Evolutionary conservation across 73 alveolate genomes (phyloP).

Genomic region (Blepharisma stoltei): DNA sequence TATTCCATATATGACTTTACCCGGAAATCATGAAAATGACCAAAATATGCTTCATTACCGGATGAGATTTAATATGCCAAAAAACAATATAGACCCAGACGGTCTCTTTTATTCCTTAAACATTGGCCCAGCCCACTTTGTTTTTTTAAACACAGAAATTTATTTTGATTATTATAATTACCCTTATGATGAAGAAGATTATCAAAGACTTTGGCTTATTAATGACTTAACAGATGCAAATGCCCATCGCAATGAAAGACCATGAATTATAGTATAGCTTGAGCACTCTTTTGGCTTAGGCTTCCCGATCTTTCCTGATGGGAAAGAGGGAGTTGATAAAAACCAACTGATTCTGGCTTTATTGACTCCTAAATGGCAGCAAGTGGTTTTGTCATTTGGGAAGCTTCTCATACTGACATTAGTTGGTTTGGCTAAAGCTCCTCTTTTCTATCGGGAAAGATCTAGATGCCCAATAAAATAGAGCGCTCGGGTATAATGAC

Average conservation of each 20-base stretch:
- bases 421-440: no score
- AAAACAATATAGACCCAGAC: background rate
- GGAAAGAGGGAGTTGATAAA: no score
- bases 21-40: slow-evolving; percentile 16
- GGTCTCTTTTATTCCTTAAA: background rate
- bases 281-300: no score
- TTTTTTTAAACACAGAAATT: background rate
- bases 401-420: no score
- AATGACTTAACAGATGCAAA: background rate
- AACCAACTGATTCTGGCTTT: no score
- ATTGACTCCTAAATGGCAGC: no score
- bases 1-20: background rate
- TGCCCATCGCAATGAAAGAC: background rate
- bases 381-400: no score
- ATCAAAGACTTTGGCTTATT: slow-evolving; percentile 5
- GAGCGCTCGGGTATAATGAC: no score
- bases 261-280: slow-evolving; percentile 10
- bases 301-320: no score
- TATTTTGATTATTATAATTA: background rate
- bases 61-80: background rate
- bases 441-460: no score
- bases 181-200: background rate
- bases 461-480: no score
- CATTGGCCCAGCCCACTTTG: slow-evolving; percentile 16
- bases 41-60: background rate